Percentiles rank a stretch among this genome's conserved stretches.
Evolutionary conservation across 2,329 filamentous ascomycete species (phyloP).

Genomic region (Alternaria angustiovoidea): DNA sequence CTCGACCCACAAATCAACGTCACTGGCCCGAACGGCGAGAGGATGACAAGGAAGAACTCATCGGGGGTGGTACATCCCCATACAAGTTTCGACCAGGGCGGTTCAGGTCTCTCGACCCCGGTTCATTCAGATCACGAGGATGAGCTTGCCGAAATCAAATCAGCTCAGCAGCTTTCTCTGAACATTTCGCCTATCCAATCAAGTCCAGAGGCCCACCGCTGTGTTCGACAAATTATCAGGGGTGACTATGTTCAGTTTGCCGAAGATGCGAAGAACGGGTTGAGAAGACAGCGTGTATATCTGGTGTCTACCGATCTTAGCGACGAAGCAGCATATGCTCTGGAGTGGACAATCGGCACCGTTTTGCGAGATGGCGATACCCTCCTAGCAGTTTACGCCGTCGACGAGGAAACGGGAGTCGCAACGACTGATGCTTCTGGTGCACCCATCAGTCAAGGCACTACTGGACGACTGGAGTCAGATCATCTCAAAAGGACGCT

Average conservation of each 20-base stretch:
- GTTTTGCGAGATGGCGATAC: slow-evolving; percentile 94
- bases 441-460: slow-evolving; percentile 74
- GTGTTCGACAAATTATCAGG: slow-evolving; percentile 87
- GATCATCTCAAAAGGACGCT: slow-evolving; percentile 75
- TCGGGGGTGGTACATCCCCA: slow-evolving; percentile 73
- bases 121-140: slow-evolving; percentile 87
- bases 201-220: slow-evolving; percentile 77
- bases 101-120: slow-evolving; percentile 65
- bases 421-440: slow-evolving; percentile 61
- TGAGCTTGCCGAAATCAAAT: slow-evolving; percentile 82
- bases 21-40: slow-evolving; percentile 68
- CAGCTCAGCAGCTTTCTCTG: slow-evolving; percentile 84
- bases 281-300: slow-evolving; percentile 84
- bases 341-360: slow-evolving; percentile 98
- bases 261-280: slow-evolving; percentile 78
- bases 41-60: slow-evolving; percentile 60
- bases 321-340: slow-evolving; percentile 90
- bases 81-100: slow-evolving; percentile 80
- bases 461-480: slow-evolving; percentile 75
- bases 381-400: slow-evolving; percentile 88
- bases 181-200: slow-evolving; percentile 81
- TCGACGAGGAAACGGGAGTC: slow-evolving; percentile 77
- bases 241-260: slow-evolving; percentile 83
- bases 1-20: slow-evolving; percentile 73
- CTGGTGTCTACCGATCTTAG: slow-evolving; percentile 95